Base-by-base conservation (phyloP, 164 flowering plant species). In the Taxillus chinensis region DNA sequence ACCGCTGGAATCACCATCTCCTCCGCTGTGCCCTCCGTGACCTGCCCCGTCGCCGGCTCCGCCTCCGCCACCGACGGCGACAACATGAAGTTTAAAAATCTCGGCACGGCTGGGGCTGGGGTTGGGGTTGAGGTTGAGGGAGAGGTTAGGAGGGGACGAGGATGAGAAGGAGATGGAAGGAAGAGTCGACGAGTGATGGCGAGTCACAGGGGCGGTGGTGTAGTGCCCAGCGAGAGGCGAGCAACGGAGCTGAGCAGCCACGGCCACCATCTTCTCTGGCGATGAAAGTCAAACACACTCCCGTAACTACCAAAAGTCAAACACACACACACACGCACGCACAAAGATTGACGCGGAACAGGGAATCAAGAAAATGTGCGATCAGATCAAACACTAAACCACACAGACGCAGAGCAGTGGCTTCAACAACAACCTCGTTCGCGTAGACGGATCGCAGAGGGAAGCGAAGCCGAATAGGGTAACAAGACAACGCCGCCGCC, bases 221-320 rank as follows among this genome's bases (percentile, higher is more conserved):
- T 61, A 11, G 54, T 42, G 57, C 43, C 54, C 50, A 9, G 63
- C 41, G 37, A 69, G 59, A 3, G 72, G 71, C 45, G 79, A 64
- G 55, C 43, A 74, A 15, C 74, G 81, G 55, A 79, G 77, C 69
- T 77, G 81, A 67, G 77, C 64, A 64, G 27, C 27, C 27, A 72
- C 60, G 17, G 73, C 39, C n/a, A 73, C 67, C 72, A 70, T 70
- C n/a, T 64, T 64, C 27, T 27, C 64, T 38, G 2, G n/a, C 13
- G 27, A 27, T 27, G 27, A 27, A 27, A 27, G 27, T 27, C 27
- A 27, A 27, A 27, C 27, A 27, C n/a, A n/a, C n/a, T n/a, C n/a
- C n/a, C n/a, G n/a, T n/a, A n/a, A n/a, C n/a, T n/a, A n/a, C n/a
- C n/a, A n/a, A n/a, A n/a, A n/a, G n/a, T n/a, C n/a, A n/a, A n/a